phyloP scores from a whole-genome alignment of 1,284 basidiomycete species.

The Mycena sp. region DNA sequence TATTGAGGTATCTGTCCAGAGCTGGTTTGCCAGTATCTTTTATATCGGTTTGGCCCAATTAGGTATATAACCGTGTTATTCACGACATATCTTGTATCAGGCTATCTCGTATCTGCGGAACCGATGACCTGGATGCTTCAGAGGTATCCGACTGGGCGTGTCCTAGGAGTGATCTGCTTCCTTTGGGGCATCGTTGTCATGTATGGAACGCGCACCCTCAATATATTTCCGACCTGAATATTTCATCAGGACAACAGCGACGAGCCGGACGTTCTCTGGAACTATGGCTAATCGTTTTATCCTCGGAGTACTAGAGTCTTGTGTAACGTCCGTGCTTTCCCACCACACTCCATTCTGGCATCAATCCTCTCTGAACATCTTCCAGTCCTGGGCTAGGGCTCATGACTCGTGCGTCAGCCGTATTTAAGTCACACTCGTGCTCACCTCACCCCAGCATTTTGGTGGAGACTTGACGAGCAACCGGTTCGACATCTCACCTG shows the following conservation, averaged over 20 bases:
- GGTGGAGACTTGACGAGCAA: constrained; percentile 32
- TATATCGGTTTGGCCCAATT: constrained; percentile 26
- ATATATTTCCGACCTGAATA: not conserved
- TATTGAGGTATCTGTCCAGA: not conserved
- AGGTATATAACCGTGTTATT: too few species aligned
- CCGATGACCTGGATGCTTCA: constrained; percentile 31
- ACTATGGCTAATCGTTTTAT: constrained; percentile 29
- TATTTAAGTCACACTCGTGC: not conserved
- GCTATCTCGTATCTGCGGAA: constrained; percentile 31
- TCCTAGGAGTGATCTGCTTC: constrained; percentile 28
- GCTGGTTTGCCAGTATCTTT: constrained; percentile 31
- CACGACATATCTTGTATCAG: too few species aligned
- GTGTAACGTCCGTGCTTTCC: constrained; percentile 26
- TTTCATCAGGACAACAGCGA: constrained; percentile 27
- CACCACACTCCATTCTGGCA: not conserved
- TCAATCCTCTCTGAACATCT: not conserved
- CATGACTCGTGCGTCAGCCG: constrained; percentile 27
- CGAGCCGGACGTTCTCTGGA: constrained; percentile 29
- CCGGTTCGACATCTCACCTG: constrained; percentile 31
- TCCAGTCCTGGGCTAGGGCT: constrained; percentile 30
- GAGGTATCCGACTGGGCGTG: constrained; percentile 27
- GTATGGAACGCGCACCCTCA: not conserved
- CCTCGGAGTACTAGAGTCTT: constrained; percentile 28
- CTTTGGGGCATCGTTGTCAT: constrained; percentile 33
- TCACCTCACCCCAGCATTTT: constrained; percentile 19